Percentiles rank a stretch among this genome's conserved stretches.
These are phyloP conservation scores for Grosmannia penicillata DNA, from an alignment of 2,329 filamentous ascomycete species.

Conservation along the genomic window DNA sequence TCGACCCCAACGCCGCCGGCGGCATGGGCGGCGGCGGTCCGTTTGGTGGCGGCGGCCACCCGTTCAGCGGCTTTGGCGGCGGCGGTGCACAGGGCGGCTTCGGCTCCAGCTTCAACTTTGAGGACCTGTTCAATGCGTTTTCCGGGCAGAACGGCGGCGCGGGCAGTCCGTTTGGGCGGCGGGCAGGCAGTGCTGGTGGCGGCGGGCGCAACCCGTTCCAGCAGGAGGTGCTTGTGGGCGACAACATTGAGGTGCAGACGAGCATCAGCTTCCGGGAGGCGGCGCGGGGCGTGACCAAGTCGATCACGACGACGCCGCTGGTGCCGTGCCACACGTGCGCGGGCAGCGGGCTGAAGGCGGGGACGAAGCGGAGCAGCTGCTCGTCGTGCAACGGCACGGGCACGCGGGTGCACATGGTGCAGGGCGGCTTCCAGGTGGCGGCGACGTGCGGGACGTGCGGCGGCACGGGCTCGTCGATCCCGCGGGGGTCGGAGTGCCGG, in stretches of 20 bases:
- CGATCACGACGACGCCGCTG: constrained; percentile 74
- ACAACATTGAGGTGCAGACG: constrained; percentile 89
- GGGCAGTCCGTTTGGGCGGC: constrained; percentile 29
- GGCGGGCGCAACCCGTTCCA: constrained; percentile 51
- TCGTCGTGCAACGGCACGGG: constrained; percentile 75
- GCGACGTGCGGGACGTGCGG: constrained; percentile 73
- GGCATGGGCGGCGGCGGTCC: constrained; percentile 38
- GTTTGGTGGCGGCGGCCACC: constrained; percentile 37
- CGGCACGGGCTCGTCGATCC: constrained; percentile 62
- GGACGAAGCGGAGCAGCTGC: constrained; percentile 59
- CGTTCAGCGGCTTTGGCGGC: constrained; percentile 44
- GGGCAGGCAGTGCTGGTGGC: constrained; percentile 23
- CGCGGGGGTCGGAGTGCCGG: constrained; percentile 66
- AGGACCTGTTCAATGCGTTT: constrained; percentile 88
- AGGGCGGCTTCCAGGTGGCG: constrained; percentile 91
- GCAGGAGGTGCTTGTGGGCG: constrained; percentile 74
- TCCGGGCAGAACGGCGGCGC: constrained; percentile 41
- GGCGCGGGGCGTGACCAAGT: constrained; percentile 77
- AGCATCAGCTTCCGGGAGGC: constrained; percentile 94
- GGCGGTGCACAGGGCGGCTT: constrained; percentile 47
- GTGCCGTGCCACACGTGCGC: constrained; percentile 69
- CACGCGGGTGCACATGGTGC: constrained; percentile 73
- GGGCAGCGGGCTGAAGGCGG: constrained; percentile 73
- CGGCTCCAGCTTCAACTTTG: constrained; percentile 79
- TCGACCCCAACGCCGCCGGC: constrained; percentile 58